phyloP scores from a whole-genome alignment of 345 rosid species.

The Hibiscus tridactylites region DNA sequence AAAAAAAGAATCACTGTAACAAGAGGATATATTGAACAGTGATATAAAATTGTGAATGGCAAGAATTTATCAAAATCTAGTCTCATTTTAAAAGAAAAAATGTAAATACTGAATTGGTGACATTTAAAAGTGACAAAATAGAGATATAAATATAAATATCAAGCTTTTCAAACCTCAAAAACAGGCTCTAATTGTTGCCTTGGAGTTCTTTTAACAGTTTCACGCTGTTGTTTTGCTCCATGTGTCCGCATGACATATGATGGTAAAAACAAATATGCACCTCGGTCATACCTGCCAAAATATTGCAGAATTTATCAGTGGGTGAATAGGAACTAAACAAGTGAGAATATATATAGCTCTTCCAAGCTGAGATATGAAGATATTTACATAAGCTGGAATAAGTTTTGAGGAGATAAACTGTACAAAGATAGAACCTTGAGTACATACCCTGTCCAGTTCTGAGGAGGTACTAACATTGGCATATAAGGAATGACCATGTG shows the following conservation, averaged over 20 bases:
- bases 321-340: not conserved
- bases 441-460: slow-evolving; percentile 90
- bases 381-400: slow-evolving; percentile 2
- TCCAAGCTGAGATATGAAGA: not conserved
- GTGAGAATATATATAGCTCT: not conserved
- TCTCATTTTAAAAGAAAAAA: not conserved
- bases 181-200: slow-evolving; percentile 52
- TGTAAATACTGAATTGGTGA: not conserved
- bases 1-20: slow-evolving; percentile 16
- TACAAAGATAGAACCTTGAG: slow-evolving; percentile 13
- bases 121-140: not conserved
- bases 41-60: not conserved
- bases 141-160: slow-evolving; percentile 1
- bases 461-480: slow-evolving; percentile 96
- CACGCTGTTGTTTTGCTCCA: slow-evolving; percentile 82
- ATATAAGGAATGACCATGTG: slow-evolving; percentile 97
- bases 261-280: slow-evolving; percentile 80
- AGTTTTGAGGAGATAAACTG: not conserved
- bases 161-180: slow-evolving; percentile 59
- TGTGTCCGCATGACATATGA: slow-evolving; percentile 90
- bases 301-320: slow-evolving; percentile 14
- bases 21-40: not conserved
- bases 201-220: slow-evolving; percentile 51
- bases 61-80: not conserved
- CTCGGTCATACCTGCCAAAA: slow-evolving; percentile 69